phyloP scores from a whole-genome alignment of 2,329 filamentous ascomycete genomes.

The Aureobasidium sp. region DNA sequence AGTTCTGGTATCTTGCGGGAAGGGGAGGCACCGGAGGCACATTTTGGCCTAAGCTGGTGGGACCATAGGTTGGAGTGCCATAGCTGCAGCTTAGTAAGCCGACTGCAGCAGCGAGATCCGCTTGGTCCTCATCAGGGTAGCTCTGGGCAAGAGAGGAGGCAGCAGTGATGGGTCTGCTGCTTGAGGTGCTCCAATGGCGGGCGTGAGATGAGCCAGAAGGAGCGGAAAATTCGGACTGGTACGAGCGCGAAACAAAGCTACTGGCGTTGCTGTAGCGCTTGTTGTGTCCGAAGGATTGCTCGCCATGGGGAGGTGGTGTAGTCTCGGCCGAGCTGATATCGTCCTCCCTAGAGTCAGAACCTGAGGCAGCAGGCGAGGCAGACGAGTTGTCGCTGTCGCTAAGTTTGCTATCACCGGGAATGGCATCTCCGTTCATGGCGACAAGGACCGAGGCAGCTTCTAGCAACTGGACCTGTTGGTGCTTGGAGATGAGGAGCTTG shows the following conservation, averaged over 20 bases:
- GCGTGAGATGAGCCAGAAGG: constrained; percentile 40
- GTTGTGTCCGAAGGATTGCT: constrained; percentile 36
- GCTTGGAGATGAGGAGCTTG: constrained; percentile 96
- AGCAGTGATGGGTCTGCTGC: constrained; percentile 68
- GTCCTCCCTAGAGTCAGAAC: constrained; percentile 64
- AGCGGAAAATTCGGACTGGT: constrained; percentile 46
- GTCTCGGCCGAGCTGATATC: constrained; percentile 81
- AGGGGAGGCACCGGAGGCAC: constrained; percentile 82
- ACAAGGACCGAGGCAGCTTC: constrained; percentile 96
- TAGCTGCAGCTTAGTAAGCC: constrained; percentile 88
- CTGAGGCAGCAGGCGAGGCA: constrained; percentile 70
- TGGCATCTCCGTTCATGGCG: constrained; percentile 68
- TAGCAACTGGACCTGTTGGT: constrained; percentile 95
- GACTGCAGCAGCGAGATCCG: constrained; percentile 80
- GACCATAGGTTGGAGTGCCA: constrained; percentile 63
- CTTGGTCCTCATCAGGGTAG: constrained; percentile 74
- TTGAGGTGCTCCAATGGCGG: constrained; percentile 60
- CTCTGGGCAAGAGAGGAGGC: constrained; percentile 50
- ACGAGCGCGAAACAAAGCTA: constrained; percentile 59
- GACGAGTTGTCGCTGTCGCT: constrained; percentile 75
- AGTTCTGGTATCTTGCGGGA: constrained; percentile 65
- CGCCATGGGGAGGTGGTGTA: constrained; percentile 78
- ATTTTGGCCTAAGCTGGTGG: constrained; percentile 57
- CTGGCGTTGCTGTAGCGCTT: constrained; percentile 40
- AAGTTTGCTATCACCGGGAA: constrained; percentile 57